Percentiles rank a stretch among this genome's conserved stretches.
Evolutionary conservation across 371 early-diverging fungal species (phyloP).

Genomic region (Mucor indicus): DNA sequence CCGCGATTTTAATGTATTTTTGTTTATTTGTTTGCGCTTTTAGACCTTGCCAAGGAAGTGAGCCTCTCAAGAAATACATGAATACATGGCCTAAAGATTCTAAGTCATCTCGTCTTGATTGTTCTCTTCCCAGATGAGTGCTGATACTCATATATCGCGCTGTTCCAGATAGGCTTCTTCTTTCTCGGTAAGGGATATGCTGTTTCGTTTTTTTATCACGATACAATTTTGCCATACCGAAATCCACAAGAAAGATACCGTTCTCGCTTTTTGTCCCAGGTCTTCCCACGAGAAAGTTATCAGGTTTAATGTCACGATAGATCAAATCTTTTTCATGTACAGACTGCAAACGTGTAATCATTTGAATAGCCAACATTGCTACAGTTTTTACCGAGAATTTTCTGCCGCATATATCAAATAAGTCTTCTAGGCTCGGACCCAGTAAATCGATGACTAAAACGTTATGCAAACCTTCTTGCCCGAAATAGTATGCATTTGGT

Average conservation of each 20-base stretch:
- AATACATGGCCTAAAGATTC: conserved; percentile 93
- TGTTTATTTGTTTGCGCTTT: conserved; percentile 87
- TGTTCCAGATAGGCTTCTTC: conserved; percentile 85
- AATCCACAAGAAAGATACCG: conserved; percentile 73
- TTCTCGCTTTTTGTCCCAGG: conserved; percentile 46
- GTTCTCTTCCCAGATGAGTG: conserved; percentile 87
- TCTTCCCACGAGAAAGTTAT: conserved; percentile 91
- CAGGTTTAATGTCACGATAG: conserved; percentile 99
- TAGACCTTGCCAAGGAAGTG: conserved; percentile 93
- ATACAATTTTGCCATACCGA: conserved; percentile 92
- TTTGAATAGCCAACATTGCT: conserved; percentile 91
- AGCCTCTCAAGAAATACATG: conserved; percentile 87
- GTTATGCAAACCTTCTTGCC: conserved; percentile 87
- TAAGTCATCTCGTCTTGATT: conserved; percentile 91
- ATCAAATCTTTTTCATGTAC: conserved; percentile 93
- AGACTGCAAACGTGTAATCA: conserved; percentile 87
- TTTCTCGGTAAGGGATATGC: conserved; percentile 81
- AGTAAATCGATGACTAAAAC: conserved; percentile 92
- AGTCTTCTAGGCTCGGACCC: conserved; percentile 91
- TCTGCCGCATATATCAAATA: conserved; percentile 90
- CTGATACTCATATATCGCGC: conserved; percentile 93
- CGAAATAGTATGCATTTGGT: conserved; percentile 87
- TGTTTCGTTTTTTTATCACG: conserved; percentile 74
- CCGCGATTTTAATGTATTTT: conserved; percentile 91
- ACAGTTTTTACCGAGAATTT: conserved; percentile 89